A percentile compares a stretch with the other conserved stretches of the same genome.
phyloP scores from a whole-genome alignment of 441 rosid species.

The Bruguiera hainesii region DNA sequence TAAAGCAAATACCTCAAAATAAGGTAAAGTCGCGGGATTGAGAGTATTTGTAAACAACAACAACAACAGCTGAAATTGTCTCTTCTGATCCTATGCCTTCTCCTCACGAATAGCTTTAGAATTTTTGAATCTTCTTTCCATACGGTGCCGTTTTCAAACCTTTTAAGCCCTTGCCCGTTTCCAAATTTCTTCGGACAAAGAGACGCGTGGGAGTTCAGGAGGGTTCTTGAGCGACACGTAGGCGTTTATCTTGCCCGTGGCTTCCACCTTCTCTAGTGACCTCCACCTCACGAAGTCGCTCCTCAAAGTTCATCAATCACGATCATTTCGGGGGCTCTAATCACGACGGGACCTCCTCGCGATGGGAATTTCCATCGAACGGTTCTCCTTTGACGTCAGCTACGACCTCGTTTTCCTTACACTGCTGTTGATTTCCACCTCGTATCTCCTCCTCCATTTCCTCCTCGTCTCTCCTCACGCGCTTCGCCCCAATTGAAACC shows the following conservation, averaged over 20 bases:
- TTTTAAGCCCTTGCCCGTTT: too few relatives aligned
- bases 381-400: constrained; percentile 58
- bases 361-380: constrained; percentile 39
- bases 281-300: not conserved
- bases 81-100: too few relatives aligned
- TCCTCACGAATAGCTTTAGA: too few relatives aligned
- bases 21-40: too few relatives aligned
- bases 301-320: not conserved
- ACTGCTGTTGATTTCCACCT: constrained; percentile 13
- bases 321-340: constrained; percentile 63
- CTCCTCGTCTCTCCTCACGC: constrained; percentile 48
- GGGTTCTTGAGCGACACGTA: not conserved
- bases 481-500: constrained; percentile 70
- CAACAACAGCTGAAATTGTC: not conserved
- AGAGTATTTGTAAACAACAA: not conserved
- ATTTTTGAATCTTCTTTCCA: not conserved
- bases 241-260: not conserved
- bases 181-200: too few relatives aligned
- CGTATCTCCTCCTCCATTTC: constrained; percentile 8
- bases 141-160: constrained; percentile 4
- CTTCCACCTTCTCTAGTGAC: not conserved
- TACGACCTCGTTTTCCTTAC: constrained; percentile 28
- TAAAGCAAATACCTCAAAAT: too few relatives aligned
- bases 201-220: too few relatives aligned
- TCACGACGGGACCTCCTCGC: constrained; percentile 45